Evolutionary conservation across 495 filamentous ascomycete species (phyloP).

Genomic region (Podospora australis): DNA sequence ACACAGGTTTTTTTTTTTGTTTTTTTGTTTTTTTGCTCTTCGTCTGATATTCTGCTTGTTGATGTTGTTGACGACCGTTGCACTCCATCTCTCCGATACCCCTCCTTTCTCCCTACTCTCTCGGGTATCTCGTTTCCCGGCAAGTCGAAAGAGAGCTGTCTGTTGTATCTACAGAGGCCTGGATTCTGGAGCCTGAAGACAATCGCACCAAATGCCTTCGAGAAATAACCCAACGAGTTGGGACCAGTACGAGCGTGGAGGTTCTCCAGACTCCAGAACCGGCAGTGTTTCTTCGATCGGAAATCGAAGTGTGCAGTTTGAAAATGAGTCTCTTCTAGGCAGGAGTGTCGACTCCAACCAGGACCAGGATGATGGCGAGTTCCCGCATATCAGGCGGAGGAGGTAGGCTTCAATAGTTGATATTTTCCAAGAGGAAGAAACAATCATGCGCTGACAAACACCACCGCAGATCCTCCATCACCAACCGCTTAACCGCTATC

Average conservation of each 20-base stretch:
- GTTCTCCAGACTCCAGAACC: constrained; percentile 26
- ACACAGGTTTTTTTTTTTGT: background rate
- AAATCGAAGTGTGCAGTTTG: constrained; percentile 30
- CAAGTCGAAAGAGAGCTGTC: background rate
- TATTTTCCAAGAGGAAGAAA: too few relatives aligned
- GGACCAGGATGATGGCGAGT: constrained; percentile 27
- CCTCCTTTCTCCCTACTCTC: background rate
- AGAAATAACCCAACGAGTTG: constrained; percentile 46
- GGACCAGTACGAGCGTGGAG: constrained; percentile 42
- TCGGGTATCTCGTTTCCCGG: background rate
- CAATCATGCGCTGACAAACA: too few relatives aligned
- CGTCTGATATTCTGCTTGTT: background rate
- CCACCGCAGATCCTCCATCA: constrained; percentile 61
- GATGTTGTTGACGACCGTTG: background rate
- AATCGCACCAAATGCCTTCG: constrained; percentile 19
- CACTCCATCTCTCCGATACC: background rate
- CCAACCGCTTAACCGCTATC: constrained; percentile 59
- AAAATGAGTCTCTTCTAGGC: constrained; percentile 36
- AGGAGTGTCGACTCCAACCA: constrained; percentile 23
- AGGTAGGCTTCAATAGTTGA: constrained; percentile 27
- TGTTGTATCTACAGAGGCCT: background rate
- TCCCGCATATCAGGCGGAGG: constrained; percentile 31
- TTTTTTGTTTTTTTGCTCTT: background rate
- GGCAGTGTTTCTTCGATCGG: constrained; percentile 31
- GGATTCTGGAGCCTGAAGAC: background rate